Evolutionary conservation across 2,329 filamentous ascomycete species (phyloP).

Genomic region (Cladorrhinum sp.): DNA sequence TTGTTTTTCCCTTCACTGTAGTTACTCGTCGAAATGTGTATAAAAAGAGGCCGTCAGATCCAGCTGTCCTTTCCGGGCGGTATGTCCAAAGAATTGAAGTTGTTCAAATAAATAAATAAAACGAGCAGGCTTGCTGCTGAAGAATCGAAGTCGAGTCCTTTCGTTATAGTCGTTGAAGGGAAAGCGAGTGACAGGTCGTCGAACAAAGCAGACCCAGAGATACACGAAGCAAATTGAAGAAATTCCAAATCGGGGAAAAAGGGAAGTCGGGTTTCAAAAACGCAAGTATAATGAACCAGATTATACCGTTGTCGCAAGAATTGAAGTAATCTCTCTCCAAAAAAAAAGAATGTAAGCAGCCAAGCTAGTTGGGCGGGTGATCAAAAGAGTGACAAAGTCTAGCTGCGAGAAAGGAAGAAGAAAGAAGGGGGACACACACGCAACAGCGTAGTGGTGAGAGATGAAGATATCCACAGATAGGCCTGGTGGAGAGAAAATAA

Average conservation of each 20-base stretch:
- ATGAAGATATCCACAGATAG: constrained; percentile 26
- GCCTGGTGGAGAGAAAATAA: constrained; percentile 28
- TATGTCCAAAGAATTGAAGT: constrained; percentile 38
- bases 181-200: constrained; percentile 21
- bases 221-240: constrained; percentile 21
- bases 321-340: constrained; percentile 32
- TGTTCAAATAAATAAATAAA: constrained; percentile 31
- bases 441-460: constrained; percentile 29
- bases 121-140: constrained; percentile 43
- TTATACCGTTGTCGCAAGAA: constrained; percentile 34
- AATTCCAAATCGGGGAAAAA: constrained; percentile 9
- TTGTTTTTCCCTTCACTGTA: constrained; percentile 9
- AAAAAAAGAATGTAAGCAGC: constrained; percentile 54
- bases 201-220: constrained; percentile 14
- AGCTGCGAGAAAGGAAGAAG: constrained; percentile 41
- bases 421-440: constrained; percentile 34
- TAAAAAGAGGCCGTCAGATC: constrained; percentile 6
- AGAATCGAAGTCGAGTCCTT: constrained; percentile 39
- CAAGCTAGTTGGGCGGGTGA: constrained; percentile 48
- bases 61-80: constrained; percentile 31
- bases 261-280: constrained; percentile 22
- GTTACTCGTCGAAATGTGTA: constrained; percentile 7
- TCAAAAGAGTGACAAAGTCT: constrained; percentile 40
- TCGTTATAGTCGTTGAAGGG: constrained; percentile 15
- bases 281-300: constrained; percentile 35